Conservation (phyloP, 148 eudicot genomes). For the Dianthus caryophyllus region DNA sequence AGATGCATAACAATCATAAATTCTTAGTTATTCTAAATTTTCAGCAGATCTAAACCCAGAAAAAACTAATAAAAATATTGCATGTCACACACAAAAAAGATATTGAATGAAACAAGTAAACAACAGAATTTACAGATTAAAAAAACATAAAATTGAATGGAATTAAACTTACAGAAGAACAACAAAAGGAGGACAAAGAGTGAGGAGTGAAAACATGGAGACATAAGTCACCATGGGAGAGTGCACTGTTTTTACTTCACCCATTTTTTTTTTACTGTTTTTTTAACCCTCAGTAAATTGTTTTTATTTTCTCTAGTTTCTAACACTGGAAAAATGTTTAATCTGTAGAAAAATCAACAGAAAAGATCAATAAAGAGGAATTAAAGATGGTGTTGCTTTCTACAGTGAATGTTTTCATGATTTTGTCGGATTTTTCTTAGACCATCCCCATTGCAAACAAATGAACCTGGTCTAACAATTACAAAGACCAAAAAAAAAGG, state of each 20-base stretch:
- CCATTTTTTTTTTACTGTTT: conserved; percentile 36
- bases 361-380: too few relatives aligned
- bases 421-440: too few relatives aligned
- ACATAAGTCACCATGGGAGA: conserved; percentile 66
- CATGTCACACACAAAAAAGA: neutral
- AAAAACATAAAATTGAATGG: neutral
- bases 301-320: neutral
- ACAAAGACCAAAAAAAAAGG: too few relatives aligned
- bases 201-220: conserved; percentile 82
- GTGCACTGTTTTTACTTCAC: conserved; percentile 67
- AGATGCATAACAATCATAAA: too few relatives aligned
- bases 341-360: too few relatives aligned
- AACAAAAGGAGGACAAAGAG: conserved; percentile 89
- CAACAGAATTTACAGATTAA: neutral
- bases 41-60: conserved; percentile 16
- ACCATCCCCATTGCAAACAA: too few relatives aligned
- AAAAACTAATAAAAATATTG: neutral
- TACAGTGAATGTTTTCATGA: too few relatives aligned
- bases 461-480: too few relatives aligned
- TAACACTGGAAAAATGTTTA: too few relatives aligned
- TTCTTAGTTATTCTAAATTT: neutral
- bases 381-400: too few relatives aligned
- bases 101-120: neutral
- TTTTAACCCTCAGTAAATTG: conserved; percentile 1
- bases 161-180: conserved; percentile 61